These are phyloP conservation scores for Neonectria magnoliae DNA, from an alignment of 2,329 filamentous ascomycete species.

Conservation along the genomic window DNA sequence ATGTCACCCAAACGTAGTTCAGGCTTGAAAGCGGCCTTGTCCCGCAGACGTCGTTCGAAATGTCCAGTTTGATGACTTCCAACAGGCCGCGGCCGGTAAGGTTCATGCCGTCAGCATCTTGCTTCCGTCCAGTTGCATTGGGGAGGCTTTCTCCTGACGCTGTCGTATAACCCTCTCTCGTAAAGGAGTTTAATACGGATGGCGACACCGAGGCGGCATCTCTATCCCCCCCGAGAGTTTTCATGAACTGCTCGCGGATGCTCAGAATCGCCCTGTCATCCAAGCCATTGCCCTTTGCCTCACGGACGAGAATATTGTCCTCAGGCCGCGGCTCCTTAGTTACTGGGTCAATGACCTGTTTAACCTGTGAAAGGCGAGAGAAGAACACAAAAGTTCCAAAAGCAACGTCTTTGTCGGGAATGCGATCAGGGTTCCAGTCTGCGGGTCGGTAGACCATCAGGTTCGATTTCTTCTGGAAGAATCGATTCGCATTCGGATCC, in stretches of 20 bases:
- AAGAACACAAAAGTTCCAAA: conserved; percentile 38
- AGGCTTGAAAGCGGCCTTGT: conserved; percentile 42
- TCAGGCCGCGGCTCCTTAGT: conserved; percentile 43
- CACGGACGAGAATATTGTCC: conserved; percentile 43
- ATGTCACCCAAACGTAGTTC: conserved; percentile 47
- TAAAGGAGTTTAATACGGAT: not conserved
- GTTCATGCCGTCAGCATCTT: not conserved
- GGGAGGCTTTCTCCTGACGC: not conserved
- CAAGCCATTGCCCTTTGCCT: conserved; percentile 18
- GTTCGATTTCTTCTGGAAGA: conserved; percentile 48
- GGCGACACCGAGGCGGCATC: not conserved
- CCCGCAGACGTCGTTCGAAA: conserved; percentile 13
- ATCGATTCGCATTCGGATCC: conserved; percentile 30
- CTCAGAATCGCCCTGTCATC: not conserved
- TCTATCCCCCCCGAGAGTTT: not conserved
- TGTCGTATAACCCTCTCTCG: not conserved
- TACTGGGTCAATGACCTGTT: conserved; percentile 37
- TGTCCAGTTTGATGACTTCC: conserved; percentile 1
- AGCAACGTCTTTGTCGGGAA: conserved; percentile 48
- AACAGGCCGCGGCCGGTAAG: not conserved
- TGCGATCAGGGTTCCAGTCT: conserved; percentile 48
- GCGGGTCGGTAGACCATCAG: conserved; percentile 45
- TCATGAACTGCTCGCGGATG: not conserved
- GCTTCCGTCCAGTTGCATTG: not conserved
- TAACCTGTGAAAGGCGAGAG: conserved; percentile 43